phyloP scores from a whole-genome alignment of 2,329 filamentous ascomycete species.

The Purpureocillium takamizusanense region DNA sequence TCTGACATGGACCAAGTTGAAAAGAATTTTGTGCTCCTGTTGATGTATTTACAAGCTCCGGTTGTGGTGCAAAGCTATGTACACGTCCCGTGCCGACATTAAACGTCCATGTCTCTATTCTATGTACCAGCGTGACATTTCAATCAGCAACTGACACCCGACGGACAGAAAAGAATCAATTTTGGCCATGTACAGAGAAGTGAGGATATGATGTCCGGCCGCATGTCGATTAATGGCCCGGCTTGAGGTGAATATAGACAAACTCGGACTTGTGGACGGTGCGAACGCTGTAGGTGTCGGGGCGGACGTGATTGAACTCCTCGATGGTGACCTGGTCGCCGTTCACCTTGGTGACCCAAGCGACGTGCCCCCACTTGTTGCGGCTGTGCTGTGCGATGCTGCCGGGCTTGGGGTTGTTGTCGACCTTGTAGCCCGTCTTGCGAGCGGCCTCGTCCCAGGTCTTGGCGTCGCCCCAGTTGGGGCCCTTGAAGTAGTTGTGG shows the following conservation, averaged over 20 bases:
- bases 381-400: slow-evolving; percentile 7
- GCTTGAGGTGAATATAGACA: slow-evolving; percentile 10
- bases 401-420: slow-evolving; percentile 7
- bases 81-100: too few relatives aligned
- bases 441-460: slow-evolving; percentile 10
- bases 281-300: slow-evolving; percentile 7
- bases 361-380: slow-evolving; percentile 8
- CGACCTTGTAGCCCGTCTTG: slow-evolving; percentile 5
- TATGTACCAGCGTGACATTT: too few relatives aligned
- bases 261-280: slow-evolving; percentile 8
- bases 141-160: too few relatives aligned
- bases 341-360: slow-evolving; percentile 7
- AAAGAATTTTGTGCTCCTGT: too few relatives aligned
- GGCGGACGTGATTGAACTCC: slow-evolving; percentile 7
- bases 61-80: too few relatives aligned
- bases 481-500: slow-evolving; percentile 11
- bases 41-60: too few relatives aligned
- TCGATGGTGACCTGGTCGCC: not conserved
- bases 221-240: too few relatives aligned
- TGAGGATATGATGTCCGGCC: too few relatives aligned
- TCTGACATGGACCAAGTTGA: too few relatives aligned
- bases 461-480: slow-evolving; percentile 11
- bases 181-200: too few relatives aligned
- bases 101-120: too few relatives aligned
- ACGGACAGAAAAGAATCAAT: too few relatives aligned